These are phyloP conservation scores for Barnettozyma californica DNA, from an alignment of 805 yeast species.

Conservation along the genomic window DNA sequence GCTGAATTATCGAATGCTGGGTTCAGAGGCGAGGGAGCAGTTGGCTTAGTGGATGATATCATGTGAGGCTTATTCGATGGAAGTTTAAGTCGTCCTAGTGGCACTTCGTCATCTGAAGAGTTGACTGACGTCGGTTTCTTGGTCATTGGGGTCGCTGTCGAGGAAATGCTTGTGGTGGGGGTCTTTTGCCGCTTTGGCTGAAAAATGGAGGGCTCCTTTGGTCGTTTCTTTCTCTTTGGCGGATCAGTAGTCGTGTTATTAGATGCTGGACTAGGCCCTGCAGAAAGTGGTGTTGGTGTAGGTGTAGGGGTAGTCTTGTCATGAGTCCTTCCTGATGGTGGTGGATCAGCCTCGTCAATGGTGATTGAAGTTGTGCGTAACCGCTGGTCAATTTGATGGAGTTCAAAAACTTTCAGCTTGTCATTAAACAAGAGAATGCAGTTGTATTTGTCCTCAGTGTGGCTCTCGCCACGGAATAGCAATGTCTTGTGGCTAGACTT, in stretches of 20 bases:
- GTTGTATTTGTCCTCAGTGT: slow-evolving; percentile 14
- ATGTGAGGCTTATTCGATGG: slow-evolving; percentile 6
- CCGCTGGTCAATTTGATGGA: slow-evolving; percentile 14
- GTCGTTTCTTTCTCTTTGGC: slow-evolving; percentile 9
- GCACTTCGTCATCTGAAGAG: slow-evolving; percentile 15
- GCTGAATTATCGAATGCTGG: background rate
- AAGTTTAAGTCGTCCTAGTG: slow-evolving; percentile 9
- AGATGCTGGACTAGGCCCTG: slow-evolving; percentile 5
- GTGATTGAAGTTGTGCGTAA: slow-evolving; percentile 8
- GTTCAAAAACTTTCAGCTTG: slow-evolving; percentile 11
- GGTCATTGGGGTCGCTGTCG: slow-evolving; percentile 9
- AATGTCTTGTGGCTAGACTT: slow-evolving; percentile 7
- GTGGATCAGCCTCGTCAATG: background rate
- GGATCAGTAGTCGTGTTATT: background rate
- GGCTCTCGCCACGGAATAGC: slow-evolving; percentile 14
- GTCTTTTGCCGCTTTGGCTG: slow-evolving; percentile 22
- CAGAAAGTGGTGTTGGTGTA: background rate
- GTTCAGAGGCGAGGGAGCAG: slow-evolving; percentile 14
- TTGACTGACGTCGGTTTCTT: slow-evolving; percentile 2
- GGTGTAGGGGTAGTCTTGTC: background rate
- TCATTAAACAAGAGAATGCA: slow-evolving; percentile 22
- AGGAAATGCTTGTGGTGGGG: slow-evolving; percentile 6
- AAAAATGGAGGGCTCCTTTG: slow-evolving; percentile 21
- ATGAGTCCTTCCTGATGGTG: background rate
- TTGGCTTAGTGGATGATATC: slow-evolving; percentile 6